phyloP scores from a whole-genome alignment of 768 basidiomycete species.

The Mycena leptocephala region DNA sequence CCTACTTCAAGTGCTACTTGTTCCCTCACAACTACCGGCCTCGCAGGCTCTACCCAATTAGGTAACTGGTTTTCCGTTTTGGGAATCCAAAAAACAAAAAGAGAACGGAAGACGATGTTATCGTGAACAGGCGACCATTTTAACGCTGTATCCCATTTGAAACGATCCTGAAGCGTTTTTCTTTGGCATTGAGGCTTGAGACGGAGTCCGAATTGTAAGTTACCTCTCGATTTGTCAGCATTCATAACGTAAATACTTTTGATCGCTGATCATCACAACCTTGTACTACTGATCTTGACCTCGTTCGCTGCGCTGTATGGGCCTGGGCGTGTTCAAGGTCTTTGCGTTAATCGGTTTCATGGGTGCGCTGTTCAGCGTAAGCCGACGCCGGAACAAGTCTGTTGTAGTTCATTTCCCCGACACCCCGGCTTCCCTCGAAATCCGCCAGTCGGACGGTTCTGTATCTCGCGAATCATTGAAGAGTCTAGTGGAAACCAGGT shows the following conservation, averaged over 20 bases:
- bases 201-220: too few relatives aligned
- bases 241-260: too few relatives aligned
- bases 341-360: slow-evolving; percentile 40
- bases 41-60: too few relatives aligned
- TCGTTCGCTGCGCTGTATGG: not conserved
- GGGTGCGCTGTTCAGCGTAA: slow-evolving; percentile 52
- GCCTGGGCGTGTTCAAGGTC: not conserved
- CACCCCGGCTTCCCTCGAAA: slow-evolving; percentile 54
- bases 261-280: too few relatives aligned
- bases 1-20: too few relatives aligned
- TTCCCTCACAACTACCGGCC: too few relatives aligned
- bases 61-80: slow-evolving; percentile 17
- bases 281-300: too few relatives aligned
- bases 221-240: not conserved
- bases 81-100: too few relatives aligned
- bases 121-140: too few relatives aligned
- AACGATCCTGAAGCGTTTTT: too few relatives aligned
- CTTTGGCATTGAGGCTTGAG: too few relatives aligned
- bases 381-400: slow-evolving; percentile 39
- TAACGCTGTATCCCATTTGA: too few relatives aligned
- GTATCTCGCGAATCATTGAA: slow-evolving; percentile 57
- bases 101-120: not conserved
- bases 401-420: slow-evolving; percentile 56
- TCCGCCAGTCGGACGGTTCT: slow-evolving; percentile 50
- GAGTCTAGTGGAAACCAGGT: slow-evolving; percentile 55